Base-by-base conservation (phyloP, 2,329 filamentous ascomycete genomes). In the Nothophoma quercina region DNA sequence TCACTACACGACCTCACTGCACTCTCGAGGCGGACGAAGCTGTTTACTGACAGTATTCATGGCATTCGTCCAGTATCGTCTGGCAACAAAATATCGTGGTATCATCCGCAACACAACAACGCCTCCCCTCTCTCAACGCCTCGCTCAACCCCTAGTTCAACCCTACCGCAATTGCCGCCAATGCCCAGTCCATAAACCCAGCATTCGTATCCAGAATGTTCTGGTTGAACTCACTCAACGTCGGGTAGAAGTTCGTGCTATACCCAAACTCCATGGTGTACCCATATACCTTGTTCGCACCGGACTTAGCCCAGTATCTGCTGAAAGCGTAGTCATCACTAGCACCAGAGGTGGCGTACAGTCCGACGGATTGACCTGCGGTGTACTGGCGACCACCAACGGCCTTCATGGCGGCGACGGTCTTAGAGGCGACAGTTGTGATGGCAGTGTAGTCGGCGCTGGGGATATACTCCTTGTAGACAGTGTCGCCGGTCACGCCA, bases 401-500 rank as follows among this genome's bases (percentile, higher is more conserved):
- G 3, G 68, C 73, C 46, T 64, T 65, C 73, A 76, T 73, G 6
- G 69, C 72, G 4, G 68, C 66, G 12, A 70, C 64, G 1, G 67
- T 73, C 36, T 66, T 70, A 4, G 65, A 58, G 2, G 71, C 69
- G 7, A 73, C 72, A 15, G 56, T 64, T 46, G 60, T 68, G 58
- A 73, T 69, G 55, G 70, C 70, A 26, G 63, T 64, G n/a, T 60
- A 55, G 35, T 76, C 73, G 8, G 67, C 38, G 3, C 67, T 51
- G n/a, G 72, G 69, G 13, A 75, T 73, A 62, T 77, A 77, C 63
- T 77, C 75, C 50, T 67, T 70, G 68, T 77, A 77, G 81, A 74
- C 90, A 85, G 83, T 68, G 34, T 79, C 73, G 21, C 75, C 73
- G 1, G 78, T 65, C 9, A 80, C 64, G 23, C 83, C 83, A 13